Evolutionary conservation across 331 rosid genomes (phyloP).

Genomic region (Pyracantha coccinea): DNA sequence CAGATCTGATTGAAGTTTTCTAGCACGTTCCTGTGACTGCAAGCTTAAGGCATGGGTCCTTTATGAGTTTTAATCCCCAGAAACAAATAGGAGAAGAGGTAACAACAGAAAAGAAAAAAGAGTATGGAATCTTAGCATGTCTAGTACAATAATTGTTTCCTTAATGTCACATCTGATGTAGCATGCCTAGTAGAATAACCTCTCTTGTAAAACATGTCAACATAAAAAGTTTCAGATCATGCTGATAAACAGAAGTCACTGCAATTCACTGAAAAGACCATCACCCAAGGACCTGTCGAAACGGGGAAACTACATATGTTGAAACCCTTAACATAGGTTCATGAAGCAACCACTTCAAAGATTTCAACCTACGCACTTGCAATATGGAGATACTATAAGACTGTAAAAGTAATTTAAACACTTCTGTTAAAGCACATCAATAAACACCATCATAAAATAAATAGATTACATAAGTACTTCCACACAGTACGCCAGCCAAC

Average conservation of each 20-base stretch:
- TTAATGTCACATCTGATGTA: neutral
- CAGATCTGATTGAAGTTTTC: slow-evolving; percentile 73
- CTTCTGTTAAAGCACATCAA: neutral
- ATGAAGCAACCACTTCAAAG: neutral
- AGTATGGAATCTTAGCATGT: neutral
- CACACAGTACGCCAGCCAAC: neutral
- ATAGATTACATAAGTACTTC: neutral
- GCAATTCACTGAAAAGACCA: neutral
- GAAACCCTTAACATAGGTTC: neutral
- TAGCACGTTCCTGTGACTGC: slow-evolving; percentile 81
- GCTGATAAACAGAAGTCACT: neutral
- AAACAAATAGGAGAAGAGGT: neutral
- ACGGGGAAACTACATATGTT: neutral
- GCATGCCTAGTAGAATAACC: neutral
- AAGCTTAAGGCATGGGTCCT: slow-evolving; percentile 17
- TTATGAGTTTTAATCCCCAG: slow-evolving; percentile 1
- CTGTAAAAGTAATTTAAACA: neutral
- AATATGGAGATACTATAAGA: neutral
- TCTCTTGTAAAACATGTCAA: neutral
- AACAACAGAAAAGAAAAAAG: neutral
- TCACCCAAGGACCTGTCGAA: neutral
- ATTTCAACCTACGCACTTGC: neutral
- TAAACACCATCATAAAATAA: neutral
- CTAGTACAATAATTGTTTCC: neutral
- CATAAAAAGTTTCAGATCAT: neutral